Base-by-base conservation (phyloP, 495 filamentous ascomycete species). In the Aspergillus egyptiacus region DNA sequence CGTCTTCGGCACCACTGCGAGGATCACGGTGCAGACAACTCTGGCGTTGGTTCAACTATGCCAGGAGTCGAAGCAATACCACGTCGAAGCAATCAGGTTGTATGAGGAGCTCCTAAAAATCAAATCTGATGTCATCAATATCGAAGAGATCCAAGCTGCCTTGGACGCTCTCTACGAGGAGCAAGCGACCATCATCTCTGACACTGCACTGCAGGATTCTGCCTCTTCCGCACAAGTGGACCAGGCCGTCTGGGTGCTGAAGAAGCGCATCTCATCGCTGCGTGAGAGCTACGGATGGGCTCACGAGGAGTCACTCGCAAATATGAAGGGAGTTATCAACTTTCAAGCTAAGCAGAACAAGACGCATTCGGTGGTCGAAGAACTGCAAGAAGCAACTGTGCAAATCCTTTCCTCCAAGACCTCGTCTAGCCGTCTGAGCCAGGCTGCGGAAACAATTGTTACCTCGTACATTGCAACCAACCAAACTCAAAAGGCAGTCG, bases 81-180 rank as follows among this genome's bases (percentile, higher is more conserved):
- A 71, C 55, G 44, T 53, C 14, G 58, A 65, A 23, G 68, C 66
- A 7, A 66, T 71, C 28, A 25, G 46, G 9, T 57, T 71, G 4
- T 71, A 71, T 32, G 64, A 69, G 48, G 63, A 68, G 51, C 49
- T 71, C 33, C 58, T 66, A 23, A 64, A 63, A 39, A 56, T 54
- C 33, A 58, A 65, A 44, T 61, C 66, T 4, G 51, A 54, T 0
- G 63, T 61, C 15, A 36, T 61, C 17, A 45, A 59, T 6, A 24
- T 58, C 14, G 56, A 65, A 9, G 68, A 71, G 43, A 67, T 71
- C 20, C 51, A 57, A 2, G 59, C 64, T 1, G 69, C 54, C 2
- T 54, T 71, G 27, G 68, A 71, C 22, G 60, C 63, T 3, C 64
- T 71, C 15, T 69, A 65, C 30, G 68, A 71, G 34, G 66, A 71